These are phyloP conservation scores for Guadua angustifolia DNA, from an alignment of 176 grass and related monocot species.

Conservation along the genomic window DNA sequence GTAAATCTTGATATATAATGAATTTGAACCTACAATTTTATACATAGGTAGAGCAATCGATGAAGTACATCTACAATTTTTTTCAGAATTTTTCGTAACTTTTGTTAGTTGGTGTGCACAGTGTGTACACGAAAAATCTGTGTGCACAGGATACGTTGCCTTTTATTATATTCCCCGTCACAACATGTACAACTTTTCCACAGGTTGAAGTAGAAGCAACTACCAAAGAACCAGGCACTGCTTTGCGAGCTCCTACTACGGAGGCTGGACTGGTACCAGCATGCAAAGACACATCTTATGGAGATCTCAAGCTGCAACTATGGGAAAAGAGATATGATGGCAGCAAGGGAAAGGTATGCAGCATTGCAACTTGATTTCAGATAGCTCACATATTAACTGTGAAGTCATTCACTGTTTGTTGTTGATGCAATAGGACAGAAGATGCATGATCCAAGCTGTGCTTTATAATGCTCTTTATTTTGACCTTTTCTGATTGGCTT, in stretches of 20 bases:
- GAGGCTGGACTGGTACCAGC: constrained; percentile 81
- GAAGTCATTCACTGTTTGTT: background rate
- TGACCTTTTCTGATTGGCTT: background rate
- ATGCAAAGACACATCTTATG: constrained; percentile 90
- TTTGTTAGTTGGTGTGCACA: too few species aligned
- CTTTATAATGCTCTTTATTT: background rate
- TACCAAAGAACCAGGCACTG: constrained; percentile 62
- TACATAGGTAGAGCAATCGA: too few species aligned
- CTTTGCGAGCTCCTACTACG: constrained; percentile 80
- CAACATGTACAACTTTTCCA: constrained; percentile 2
- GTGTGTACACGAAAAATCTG: too few species aligned
- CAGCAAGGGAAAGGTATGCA: constrained; percentile 71
- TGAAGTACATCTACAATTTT: too few species aligned
- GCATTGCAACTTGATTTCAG: background rate
- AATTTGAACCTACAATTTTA: too few species aligned
- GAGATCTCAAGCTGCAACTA: constrained; percentile 76
- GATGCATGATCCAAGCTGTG: background rate
- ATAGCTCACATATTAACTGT: background rate
- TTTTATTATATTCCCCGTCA: background rate
- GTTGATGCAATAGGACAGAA: background rate
- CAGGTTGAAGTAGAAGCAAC: constrained; percentile 87
- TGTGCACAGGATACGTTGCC: too few species aligned
- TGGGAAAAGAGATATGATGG: constrained; percentile 76
- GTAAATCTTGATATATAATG: too few species aligned
- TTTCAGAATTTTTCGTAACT: too few species aligned